Conservation (phyloP, 2,329 filamentous ascomycete species). For the Beauveria scarabaeidicola region DNA sequence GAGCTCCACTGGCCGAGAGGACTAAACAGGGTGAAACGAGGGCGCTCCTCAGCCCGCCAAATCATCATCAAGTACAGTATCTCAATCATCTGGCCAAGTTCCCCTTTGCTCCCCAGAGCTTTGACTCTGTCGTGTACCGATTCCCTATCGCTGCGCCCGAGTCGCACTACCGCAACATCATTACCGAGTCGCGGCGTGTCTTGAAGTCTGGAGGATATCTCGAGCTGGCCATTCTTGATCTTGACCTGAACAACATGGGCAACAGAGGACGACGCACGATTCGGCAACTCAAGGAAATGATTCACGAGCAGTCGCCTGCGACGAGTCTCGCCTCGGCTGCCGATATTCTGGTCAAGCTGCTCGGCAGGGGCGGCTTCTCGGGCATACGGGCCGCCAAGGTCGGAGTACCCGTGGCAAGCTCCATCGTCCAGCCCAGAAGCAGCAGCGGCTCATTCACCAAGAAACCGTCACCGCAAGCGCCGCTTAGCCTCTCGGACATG, state of each 20-base stretch:
- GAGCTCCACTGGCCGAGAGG: slow-evolving; percentile 41
- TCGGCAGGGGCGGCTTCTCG: slow-evolving; percentile 61
- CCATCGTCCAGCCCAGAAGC: slow-evolving; percentile 27
- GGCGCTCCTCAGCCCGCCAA: slow-evolving; percentile 51
- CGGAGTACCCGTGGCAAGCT: slow-evolving; percentile 62
- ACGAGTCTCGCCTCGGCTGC: slow-evolving; percentile 52
- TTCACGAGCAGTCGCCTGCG: slow-evolving; percentile 52
- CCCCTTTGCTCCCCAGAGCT: slow-evolving; percentile 68
- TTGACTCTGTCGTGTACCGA: slow-evolving; percentile 66
- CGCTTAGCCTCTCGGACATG: slow-evolving; percentile 58
- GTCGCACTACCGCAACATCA: slow-evolving; percentile 58
- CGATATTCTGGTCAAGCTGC: slow-evolving; percentile 54
- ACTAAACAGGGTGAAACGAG: slow-evolving; percentile 32
- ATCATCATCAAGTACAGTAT: slow-evolving; percentile 70
- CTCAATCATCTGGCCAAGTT: slow-evolving; percentile 55
- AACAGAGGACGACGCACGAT: slow-evolving; percentile 59
- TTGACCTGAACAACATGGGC: slow-evolving; percentile 78
- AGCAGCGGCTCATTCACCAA: slow-evolving; percentile 12
- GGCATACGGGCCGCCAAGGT: slow-evolving; percentile 69
- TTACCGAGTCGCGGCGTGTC: slow-evolving; percentile 69
- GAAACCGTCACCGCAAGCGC: slow-evolving; percentile 29
- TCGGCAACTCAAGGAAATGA: slow-evolving; percentile 61
- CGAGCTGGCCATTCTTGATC: slow-evolving; percentile 69
- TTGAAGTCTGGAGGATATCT: slow-evolving; percentile 70
- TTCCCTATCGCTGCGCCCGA: slow-evolving; percentile 66